Evolutionary conservation across 257 asterid genomes (phyloP), one percentile per base, ranked within the genome.

Genomic region (Anisodus tanguticus): DNA sequence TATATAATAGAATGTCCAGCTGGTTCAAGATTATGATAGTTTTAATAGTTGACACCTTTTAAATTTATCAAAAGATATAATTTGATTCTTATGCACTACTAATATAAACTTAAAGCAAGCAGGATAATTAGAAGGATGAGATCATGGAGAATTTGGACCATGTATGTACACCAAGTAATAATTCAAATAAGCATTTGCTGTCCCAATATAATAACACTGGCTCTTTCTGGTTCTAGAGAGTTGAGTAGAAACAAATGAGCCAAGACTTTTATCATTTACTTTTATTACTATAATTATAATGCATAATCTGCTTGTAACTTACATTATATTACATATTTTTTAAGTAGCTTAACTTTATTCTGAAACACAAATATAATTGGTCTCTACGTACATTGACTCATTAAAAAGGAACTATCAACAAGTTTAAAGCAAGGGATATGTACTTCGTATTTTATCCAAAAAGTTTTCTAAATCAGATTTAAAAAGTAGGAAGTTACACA

Each of bases 141-240:
- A 35, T 22, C n/a, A 67, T 67, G 51, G 76, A 67, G n/a, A 67
- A 37, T 13, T 35, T 67, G 47, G 76, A 13, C 76, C 71, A 37
- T 19, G 26, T 64, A 26, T 26, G 8, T 63, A 11, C 45, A 68
- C 22, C 49, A 70, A 70, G 79, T 70, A 13, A 68, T 68, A 17
- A 41, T 70, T 43, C 15, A 41, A 70, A 70, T 70, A 68, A 37
- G 76, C 26, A 68, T 68, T 68, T 68, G 13, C 6, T 68, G 55
- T 70, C 79, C 79, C 79, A 70, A 70, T 41, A 37, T 15, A 6
- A 35, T 31, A 7, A n/a, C n/a, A 64, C n/a, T 39, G 11, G 4
- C 45, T 3, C 45, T 41, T 41, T 41, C 5, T 41, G 45, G 45
- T 41, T 41, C 45, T 51, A 51, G 55, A 51, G 55, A 51, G 55